Evolutionary conservation across 1,284 basidiomycete genomes (phyloP).

Genomic region (Microbotryum intermedium): DNA sequence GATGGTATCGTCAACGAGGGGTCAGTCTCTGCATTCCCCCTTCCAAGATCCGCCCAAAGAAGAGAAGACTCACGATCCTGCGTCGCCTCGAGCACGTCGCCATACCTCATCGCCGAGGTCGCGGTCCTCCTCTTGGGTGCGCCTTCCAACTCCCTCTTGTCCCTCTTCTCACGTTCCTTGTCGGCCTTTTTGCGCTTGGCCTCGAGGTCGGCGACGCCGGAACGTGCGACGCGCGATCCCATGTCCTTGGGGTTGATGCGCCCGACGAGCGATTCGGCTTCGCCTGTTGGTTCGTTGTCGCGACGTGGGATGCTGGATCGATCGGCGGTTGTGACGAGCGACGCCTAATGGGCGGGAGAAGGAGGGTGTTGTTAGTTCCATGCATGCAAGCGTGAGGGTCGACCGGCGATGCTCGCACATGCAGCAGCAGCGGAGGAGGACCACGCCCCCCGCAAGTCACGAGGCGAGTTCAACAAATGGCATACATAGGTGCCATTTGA

Average conservation of each 20-base stretch:
- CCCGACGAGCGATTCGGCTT: conserved; percentile 84
- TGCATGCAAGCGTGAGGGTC: background rate
- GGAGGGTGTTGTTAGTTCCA: background rate
- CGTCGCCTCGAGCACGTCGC: conserved; percentile 86
- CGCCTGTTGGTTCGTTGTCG: conserved; percentile 90
- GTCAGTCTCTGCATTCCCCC: background rate
- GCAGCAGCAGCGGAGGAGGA: background rate
- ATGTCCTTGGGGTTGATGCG: conserved; percentile 84
- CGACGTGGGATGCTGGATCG: conserved; percentile 40
- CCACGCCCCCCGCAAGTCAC: too few species aligned
- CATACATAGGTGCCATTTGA: background rate
- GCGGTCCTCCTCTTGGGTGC: background rate
- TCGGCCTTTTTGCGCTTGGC: conserved; percentile 63
- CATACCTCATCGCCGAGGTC: conserved; percentile 46
- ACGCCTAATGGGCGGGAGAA: conserved; percentile 12
- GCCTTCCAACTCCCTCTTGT: conserved; percentile 7
- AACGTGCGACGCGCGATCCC: conserved; percentile 79
- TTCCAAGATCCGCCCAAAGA: background rate
- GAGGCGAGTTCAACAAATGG: background rate
- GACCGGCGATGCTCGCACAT: background rate
- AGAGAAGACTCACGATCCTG: conserved; percentile 47
- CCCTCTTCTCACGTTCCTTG: conserved; percentile 14
- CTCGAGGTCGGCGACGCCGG: conserved; percentile 70
- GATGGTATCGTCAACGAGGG: background rate
- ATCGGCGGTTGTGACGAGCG: conserved; percentile 36